phyloP scores from a whole-genome alignment of 208 protist genomes.

The Dictyostelium gargantuum region DNA sequence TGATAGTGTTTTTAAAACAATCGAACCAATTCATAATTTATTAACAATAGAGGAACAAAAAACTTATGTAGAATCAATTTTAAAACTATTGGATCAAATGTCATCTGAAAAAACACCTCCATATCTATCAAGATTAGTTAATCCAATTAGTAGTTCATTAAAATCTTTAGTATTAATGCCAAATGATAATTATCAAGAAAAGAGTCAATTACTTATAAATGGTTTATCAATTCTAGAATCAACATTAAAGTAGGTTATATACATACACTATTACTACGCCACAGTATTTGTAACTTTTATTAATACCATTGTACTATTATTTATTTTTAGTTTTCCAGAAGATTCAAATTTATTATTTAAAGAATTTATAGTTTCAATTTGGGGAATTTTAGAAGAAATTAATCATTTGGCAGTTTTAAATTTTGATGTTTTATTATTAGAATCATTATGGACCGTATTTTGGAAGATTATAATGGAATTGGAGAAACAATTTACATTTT shows the following conservation, averaged over 20 bases:
- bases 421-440: background rate
- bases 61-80: slow-evolving; percentile 17
- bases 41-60: background rate
- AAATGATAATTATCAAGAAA: background rate
- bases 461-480: slow-evolving; percentile 10
- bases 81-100: slow-evolving; percentile 5
- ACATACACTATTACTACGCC: too few species aligned
- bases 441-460: background rate
- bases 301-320: background rate
- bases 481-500: background rate
- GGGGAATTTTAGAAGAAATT: background rate
- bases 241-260: slow-evolving; percentile 44
- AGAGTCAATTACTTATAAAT: background rate
- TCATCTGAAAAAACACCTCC: background rate
- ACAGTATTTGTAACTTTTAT: background rate
- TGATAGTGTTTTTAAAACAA: background rate
- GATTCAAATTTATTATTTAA: slow-evolving; percentile 37
- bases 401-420: slow-evolving; percentile 12
- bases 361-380: slow-evolving; percentile 24
- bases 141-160: background rate
- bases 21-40: background rate
- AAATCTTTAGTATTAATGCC: background rate
- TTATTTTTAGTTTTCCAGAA: background rate
- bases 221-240: slow-evolving; percentile 3
- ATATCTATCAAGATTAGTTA: background rate